These are phyloP conservation scores for Benincasa hispida DNA, from an alignment of 306 rosid genomes.

Conservation along the genomic window DNA sequence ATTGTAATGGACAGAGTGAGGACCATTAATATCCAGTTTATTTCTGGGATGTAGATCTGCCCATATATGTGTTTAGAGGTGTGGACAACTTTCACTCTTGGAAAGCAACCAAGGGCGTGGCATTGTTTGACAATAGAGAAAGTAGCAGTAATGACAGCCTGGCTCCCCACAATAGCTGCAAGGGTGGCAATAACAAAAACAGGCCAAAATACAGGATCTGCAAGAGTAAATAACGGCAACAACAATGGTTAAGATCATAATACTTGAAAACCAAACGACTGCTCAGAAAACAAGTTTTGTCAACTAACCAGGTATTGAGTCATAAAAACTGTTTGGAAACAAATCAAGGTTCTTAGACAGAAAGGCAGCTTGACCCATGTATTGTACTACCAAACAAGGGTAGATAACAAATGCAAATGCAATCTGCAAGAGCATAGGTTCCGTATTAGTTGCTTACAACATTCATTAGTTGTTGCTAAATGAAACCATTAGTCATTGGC, in stretches of 20 bases:
- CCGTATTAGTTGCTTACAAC: neutral
- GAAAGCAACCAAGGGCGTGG: conserved; percentile 91
- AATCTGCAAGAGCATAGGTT: conserved; percentile 41
- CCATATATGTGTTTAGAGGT: conserved; percentile 72
- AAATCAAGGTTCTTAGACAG: conserved; percentile 37
- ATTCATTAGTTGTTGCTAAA: neutral
- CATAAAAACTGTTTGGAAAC: conserved; percentile 40
- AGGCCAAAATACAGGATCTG: conserved; percentile 75
- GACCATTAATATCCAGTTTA: conserved; percentile 85
- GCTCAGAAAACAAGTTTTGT: conserved; percentile 3
- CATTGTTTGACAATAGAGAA: conserved; percentile 82
- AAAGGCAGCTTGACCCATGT: conserved; percentile 94
- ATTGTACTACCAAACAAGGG: conserved; percentile 82
- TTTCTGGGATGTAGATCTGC: conserved; percentile 83
- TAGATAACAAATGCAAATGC: conserved; percentile 61
- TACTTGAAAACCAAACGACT: neutral
- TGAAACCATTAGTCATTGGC: neutral
- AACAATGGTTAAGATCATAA: conserved; percentile 8
- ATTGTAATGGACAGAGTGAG: conserved; percentile 71
- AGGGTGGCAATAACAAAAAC: conserved; percentile 68
- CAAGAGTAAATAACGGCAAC: conserved; percentile 13
- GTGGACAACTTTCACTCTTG: conserved; percentile 81
- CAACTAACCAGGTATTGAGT: conserved; percentile 66
- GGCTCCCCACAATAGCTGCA: conserved; percentile 87
- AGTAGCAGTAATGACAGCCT: conserved; percentile 81